These are phyloP conservation scores for Plenodomus biglobosus DNA, from an alignment of 2,329 filamentous ascomycete species.

Conservation along the genomic window DNA sequence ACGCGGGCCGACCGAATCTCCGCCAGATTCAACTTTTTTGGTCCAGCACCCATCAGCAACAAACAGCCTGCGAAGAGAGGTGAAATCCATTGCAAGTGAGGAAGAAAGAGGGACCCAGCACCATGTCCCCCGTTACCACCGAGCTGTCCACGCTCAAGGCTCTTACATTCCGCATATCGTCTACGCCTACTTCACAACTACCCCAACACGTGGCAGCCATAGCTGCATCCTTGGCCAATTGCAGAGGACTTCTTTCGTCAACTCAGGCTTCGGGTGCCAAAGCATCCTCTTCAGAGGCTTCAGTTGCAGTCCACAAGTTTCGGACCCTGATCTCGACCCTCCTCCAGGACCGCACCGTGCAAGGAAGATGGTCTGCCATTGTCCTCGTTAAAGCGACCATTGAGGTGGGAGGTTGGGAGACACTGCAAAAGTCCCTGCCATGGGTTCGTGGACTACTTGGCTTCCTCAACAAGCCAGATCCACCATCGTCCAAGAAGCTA, in stretches of 20 bases:
- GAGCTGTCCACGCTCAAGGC: conserved; percentile 38
- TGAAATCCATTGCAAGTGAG: neutral
- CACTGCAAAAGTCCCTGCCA: conserved; percentile 68
- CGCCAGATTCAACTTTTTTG: conserved; percentile 28
- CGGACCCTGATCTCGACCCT: conserved; percentile 77
- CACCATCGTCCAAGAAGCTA: conserved; percentile 72
- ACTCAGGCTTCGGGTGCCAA: conserved; percentile 60
- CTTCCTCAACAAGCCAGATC: conserved; percentile 79
- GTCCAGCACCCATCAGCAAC: conserved; percentile 5
- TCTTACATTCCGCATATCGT: conserved; percentile 69
- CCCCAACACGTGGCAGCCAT: conserved; percentile 73
- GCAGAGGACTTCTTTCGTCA: conserved; percentile 63
- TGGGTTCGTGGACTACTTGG: conserved; percentile 79
- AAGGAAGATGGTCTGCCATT: conserved; percentile 76
- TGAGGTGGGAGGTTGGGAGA: conserved; percentile 83
- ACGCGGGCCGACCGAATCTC: conserved; percentile 22
- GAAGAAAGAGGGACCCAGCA: neutral
- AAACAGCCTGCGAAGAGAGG: neutral
- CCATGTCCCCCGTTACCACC: conserved; percentile 29
- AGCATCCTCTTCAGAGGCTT: conserved; percentile 64
- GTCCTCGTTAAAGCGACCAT: conserved; percentile 78
- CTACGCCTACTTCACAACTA: conserved; percentile 71
- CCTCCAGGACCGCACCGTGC: conserved; percentile 71
- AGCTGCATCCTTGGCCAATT: conserved; percentile 57
- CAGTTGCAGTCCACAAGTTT: conserved; percentile 76